Evolutionary conservation across 352 stramenopile species (phyloP).

Genomic region (Globisporangium barbulae): DNA sequence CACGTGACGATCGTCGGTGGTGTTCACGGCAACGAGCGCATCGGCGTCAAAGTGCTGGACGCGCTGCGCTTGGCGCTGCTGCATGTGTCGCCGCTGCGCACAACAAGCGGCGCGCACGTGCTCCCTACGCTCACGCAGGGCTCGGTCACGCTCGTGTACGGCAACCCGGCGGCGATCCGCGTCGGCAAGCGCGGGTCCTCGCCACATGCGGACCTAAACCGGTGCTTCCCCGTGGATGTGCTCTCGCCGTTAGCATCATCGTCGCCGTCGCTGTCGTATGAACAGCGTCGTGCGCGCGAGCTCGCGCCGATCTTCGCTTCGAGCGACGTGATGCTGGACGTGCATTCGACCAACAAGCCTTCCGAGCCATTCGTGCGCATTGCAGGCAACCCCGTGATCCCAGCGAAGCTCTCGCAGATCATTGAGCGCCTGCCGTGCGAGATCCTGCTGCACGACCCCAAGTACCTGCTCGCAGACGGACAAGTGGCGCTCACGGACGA

Average conservation of each 20-base stretch:
- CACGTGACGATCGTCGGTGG: conserved; percentile 62
- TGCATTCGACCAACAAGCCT: conserved; percentile 80
- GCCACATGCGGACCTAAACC: conserved; percentile 63
- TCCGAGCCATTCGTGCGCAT: conserved; percentile 65
- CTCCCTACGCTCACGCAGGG: conserved; percentile 32
- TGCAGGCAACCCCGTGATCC: conserved; percentile 34
- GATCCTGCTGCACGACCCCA: conserved; percentile 64
- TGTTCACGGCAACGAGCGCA: conserved; percentile 77
- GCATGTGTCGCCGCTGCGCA: conserved; percentile 19
- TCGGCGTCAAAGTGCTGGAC: conserved; percentile 62
- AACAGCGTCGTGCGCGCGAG: conserved; percentile 48
- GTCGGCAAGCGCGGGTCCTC: conserved; percentile 47
- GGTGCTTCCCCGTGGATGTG: conserved; percentile 49
- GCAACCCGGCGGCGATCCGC: conserved; percentile 52
- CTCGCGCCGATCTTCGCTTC: conserved; percentile 49
- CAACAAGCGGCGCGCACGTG: conserved; percentile 8
- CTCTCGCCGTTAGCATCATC: conserved; percentile 11
- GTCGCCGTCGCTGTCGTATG: conserved; percentile 24
- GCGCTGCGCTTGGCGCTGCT: conserved; percentile 47
- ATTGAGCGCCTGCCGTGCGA: conserved; percentile 40
- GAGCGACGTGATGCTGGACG: conserved; percentile 63
- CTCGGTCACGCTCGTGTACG: conserved; percentile 59
- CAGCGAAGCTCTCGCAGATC: conserved; percentile 24
- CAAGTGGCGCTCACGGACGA: conserved; percentile 66
- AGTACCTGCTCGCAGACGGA: conserved; percentile 52